Evolutionary conservation across 345 rosid genomes (phyloP), one percentile per base, ranked within the genome.

Genomic region (Populus tremula): DNA sequence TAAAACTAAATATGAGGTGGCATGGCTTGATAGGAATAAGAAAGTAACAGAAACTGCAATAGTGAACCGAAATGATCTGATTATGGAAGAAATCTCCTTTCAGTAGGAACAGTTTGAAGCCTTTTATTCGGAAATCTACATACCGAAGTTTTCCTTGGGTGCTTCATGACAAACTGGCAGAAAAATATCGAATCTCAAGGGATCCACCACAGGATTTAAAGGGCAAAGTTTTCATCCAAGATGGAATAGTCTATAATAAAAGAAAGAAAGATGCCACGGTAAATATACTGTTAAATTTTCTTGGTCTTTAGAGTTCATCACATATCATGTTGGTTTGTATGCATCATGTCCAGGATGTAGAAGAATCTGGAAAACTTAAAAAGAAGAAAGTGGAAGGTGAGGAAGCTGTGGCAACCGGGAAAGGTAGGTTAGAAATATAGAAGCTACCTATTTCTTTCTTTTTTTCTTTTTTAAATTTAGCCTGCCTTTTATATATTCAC

Each of bases 101-200:
- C 79, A 92, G 97, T 87, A 87, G 97, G 88, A 86, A 85, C 36
- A 71, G 88, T 87, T 86, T 96, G 77, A 96, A 90, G 90, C 89
- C 97, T 80, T 92, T 96, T 83, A 90, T 93, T 82, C 91, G 99
- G 84, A 93, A 93, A 78, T 91, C 98, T 50, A 92, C 98, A 70
- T 91, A 89, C 84, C 91, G 88, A 71, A 90, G 88, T 82, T 81
- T 85, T 74, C 99, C 99, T 67, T 96, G 98, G 98, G 90, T 91
- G 82, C 86, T 96, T 83, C 92, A 91, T 73, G 91, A 86, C 59
- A 87, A 86, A 70, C 84, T 96, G 84, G 91, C 88, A 61, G 84
- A 79, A 73, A 87, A 87, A 79, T 90, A 93, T 88, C 90, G 85
- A 25, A 87, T 93, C 78, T 86, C 95, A 33, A 84, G 77, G 72